These are phyloP conservation scores for Boletus albobrunnescens DNA, from an alignment of 1,284 basidiomycete species.

Conservation along the genomic window DNA sequence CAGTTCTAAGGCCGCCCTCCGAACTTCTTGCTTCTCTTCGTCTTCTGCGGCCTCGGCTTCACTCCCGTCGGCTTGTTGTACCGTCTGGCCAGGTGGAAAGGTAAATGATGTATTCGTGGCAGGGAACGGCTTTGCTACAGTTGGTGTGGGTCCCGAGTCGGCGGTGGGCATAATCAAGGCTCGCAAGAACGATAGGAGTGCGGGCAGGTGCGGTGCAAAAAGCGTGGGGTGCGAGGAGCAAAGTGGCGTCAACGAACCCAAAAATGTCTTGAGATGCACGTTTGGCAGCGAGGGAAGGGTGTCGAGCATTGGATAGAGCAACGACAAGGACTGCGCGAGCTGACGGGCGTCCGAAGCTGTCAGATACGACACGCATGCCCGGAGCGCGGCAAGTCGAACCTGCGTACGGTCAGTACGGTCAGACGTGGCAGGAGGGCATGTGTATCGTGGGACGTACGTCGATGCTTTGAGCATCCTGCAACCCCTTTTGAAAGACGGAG, in stretches of 20 bases:
- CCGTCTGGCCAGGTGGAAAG: conserved; percentile 46
- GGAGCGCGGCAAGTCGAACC: conserved; percentile 53
- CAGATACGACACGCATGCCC: conserved; percentile 62
- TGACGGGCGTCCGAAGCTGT: conserved; percentile 52
- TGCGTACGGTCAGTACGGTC: conserved; percentile 15
- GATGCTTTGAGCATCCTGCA: conserved; percentile 59
- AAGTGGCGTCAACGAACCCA: conserved; percentile 69
- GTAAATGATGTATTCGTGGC: conserved; percentile 41
- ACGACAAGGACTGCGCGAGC: conserved; percentile 50
- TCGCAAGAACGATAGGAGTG: conserved; percentile 63
- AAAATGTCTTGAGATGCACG: conserved; percentile 55
- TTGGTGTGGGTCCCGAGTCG: conserved; percentile 72
- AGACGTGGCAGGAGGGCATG: background rate
- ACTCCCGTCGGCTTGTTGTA: conserved; percentile 28
- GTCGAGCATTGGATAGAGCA: conserved; percentile 66
- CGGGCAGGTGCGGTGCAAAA: conserved; percentile 62
- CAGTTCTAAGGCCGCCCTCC: conserved; percentile 67
- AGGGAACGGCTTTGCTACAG: conserved; percentile 63
- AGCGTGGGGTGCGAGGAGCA: conserved; percentile 61
- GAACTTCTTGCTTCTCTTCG: conserved; percentile 55
- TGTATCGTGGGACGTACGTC: conserved; percentile 43
- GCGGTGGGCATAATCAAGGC: conserved; percentile 58
- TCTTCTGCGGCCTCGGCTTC: conserved; percentile 43
- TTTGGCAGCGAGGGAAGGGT: conserved; percentile 55
- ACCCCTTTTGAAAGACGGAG: conserved; percentile 56